Evolutionary conservation across 1,284 basidiomycete genomes (phyloP).

Genomic region (Ceratobasidium sp.): DNA sequence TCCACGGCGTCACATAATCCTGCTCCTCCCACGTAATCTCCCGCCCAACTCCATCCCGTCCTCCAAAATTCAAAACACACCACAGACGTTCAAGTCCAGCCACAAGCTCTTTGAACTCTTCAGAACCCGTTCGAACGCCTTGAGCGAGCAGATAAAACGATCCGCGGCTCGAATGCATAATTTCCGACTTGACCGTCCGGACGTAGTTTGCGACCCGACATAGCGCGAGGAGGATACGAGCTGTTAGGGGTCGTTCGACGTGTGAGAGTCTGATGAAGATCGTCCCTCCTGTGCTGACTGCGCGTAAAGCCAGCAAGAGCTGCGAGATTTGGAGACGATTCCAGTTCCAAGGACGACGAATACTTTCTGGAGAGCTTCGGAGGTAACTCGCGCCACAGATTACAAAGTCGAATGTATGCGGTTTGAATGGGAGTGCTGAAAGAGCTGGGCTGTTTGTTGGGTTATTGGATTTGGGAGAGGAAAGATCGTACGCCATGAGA

Average conservation of each 20-base stretch:
- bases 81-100: neutral
- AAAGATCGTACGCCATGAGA: slow-evolving; percentile 36
- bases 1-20: slow-evolving; percentile 26
- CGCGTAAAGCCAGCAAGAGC: slow-evolving; percentile 56
- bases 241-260: slow-evolving; percentile 56
- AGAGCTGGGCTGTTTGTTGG: neutral
- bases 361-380: slow-evolving; percentile 50
- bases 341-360: slow-evolving; percentile 50
- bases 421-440: slow-evolving; percentile 26
- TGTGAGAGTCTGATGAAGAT: slow-evolving; percentile 58
- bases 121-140: slow-evolving; percentile 37
- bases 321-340: slow-evolving; percentile 55
- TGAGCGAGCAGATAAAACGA: slow-evolving; percentile 56
- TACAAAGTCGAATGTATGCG: slow-evolving; percentile 55
- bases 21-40: slow-evolving; percentile 26
- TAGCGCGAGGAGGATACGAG: slow-evolving; percentile 56
- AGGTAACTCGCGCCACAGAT: slow-evolving; percentile 58
- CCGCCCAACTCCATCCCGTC: neutral
- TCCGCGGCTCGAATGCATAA: slow-evolving; percentile 54
- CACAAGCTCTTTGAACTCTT: neutral
- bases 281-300: slow-evolving; percentile 55
- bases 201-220: slow-evolving; percentile 46
- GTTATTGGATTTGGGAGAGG: neutral
- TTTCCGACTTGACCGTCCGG: slow-evolving; percentile 54
- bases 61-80: slow-evolving; percentile 11